A percentile compares a stretch with the other conserved stretches of the same genome.
These are phyloP conservation scores for Wickerhamomyces silvicola DNA, from an alignment of 805 yeast species.

Conservation along the genomic window DNA sequence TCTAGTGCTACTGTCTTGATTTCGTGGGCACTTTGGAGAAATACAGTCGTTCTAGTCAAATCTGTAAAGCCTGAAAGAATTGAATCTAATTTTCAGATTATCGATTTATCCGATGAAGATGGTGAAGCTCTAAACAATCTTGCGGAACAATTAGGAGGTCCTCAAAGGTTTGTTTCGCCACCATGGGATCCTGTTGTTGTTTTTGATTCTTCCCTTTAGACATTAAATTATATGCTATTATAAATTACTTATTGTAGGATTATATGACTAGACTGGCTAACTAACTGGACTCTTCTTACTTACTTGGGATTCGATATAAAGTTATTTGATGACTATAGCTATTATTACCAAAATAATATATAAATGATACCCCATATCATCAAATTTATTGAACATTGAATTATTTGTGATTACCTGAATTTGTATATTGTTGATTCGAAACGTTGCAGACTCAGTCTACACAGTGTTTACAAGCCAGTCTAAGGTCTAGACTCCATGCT, in stretches of 20 bases:
- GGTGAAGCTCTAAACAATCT: conserved; percentile 20
- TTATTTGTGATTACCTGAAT: too few relatives aligned
- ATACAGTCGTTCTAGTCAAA: conserved; percentile 46
- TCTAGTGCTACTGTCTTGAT: conserved; percentile 43
- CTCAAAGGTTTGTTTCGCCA: conserved; percentile 20
- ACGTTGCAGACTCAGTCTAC: too few relatives aligned
- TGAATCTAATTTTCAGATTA: conserved; percentile 24
- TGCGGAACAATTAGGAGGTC: conserved; percentile 21
- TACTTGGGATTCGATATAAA: too few relatives aligned
- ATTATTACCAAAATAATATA: too few relatives aligned
- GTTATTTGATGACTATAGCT: too few relatives aligned
- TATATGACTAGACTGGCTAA: too few relatives aligned
- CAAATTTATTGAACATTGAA: too few relatives aligned
- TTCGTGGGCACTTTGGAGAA: conserved; percentile 53
- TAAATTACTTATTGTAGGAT: neutral
- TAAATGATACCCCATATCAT: too few relatives aligned
- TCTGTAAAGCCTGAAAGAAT: conserved; percentile 38
- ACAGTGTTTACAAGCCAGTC: too few relatives aligned
- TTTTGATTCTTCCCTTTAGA: conserved; percentile 19
- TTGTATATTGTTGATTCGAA: too few relatives aligned
- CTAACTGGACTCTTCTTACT: too few relatives aligned
- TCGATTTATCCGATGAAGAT: conserved; percentile 28
- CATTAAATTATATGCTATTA: neutral
- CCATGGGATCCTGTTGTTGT: conserved; percentile 28
- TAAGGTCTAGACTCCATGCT: too few relatives aligned